Evolutionary conservation across 768 basidiomycete species (phyloP), one percentile per base, ranked within the genome.

Genomic region (Calocybe indica): DNA sequence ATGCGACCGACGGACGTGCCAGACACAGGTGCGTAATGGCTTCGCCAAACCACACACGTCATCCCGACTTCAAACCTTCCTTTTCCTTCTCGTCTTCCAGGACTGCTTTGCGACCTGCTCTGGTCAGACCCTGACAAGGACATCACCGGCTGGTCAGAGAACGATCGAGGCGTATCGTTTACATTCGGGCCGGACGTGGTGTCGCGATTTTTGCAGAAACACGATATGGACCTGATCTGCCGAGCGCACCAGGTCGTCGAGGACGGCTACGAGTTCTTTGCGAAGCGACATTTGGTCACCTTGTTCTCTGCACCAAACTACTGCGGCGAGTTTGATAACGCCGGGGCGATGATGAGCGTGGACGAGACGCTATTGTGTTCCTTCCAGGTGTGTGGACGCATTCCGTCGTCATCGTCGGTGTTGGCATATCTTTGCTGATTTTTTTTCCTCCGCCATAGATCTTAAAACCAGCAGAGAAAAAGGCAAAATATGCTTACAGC

Each of bases 81-180:
- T 4, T 22, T 22, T 22, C 22, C 22, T n/a, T 9, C 50, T 40
- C 39, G 48, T 49, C 47, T 37, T 32, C 44, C 47, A 93, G 94
- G 95, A 47, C 74, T 97, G 38, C 80, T 98, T 32, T 98, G 92
- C 64, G 95, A 99, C 67, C 76, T 99, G 43, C 72, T 99, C 61
- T 99, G 95, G 95, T 95, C 95, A 47, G 95, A 99, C 71, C 95
- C 95, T 34, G 95, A 98, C 75, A 97, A 98, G 68, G 95, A 97
- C 62, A 97, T 98, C 64, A 94, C 92, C 10, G 95, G 95, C 5
- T 99, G 95, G 95, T 92, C 91, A 65, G 95, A 99, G 74, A 99
- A 99, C 65, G 95, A 99, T 67, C 81, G 95, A 62, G 95, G 95
- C 49, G 95, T 99, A 43, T 96, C 93, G 37, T 99, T 99, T 70